Percentiles rank a stretch among this genome's conserved stretches.
These are phyloP conservation scores for Puccinia polysora DNA, from an alignment of 1,284 basidiomycete genomes.

Conservation along the genomic window DNA sequence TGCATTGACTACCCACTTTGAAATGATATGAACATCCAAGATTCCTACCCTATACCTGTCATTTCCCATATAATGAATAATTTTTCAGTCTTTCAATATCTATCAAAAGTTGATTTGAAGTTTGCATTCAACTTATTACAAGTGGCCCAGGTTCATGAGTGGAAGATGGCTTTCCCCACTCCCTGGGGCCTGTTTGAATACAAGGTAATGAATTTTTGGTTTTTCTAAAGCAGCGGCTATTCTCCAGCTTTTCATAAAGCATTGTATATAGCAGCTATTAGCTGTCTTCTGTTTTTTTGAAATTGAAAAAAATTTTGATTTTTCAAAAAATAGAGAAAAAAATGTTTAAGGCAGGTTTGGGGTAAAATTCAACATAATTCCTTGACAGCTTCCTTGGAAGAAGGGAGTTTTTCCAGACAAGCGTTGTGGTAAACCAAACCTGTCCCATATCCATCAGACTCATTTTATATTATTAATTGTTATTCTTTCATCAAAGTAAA, in stretches of 20 bases:
- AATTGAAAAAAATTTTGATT: slow-evolving; percentile 54
- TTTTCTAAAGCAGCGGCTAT: slow-evolving; percentile 55
- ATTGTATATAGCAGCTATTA: slow-evolving; percentile 48
- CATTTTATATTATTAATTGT: too few relatives aligned
- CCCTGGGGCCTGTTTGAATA: slow-evolving; percentile 55
- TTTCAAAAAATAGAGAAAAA: slow-evolving; percentile 52
- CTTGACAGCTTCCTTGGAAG: background rate
- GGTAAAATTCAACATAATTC: background rate
- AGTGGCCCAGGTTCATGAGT: slow-evolving; percentile 50
- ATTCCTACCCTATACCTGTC: slow-evolving; percentile 46
- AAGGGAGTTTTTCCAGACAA: too few relatives aligned
- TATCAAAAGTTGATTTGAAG: slow-evolving; percentile 51
- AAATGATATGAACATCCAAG: slow-evolving; percentile 18
- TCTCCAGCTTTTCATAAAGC: slow-evolving; percentile 46
- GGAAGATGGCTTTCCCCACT: slow-evolving; percentile 55
- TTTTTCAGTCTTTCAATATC: slow-evolving; percentile 41
- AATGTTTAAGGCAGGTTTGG: slow-evolving; percentile 26
- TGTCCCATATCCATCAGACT: too few relatives aligned
- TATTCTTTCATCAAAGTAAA: too few relatives aligned
- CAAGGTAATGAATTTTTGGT: slow-evolving; percentile 55
- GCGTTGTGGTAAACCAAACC: too few relatives aligned
- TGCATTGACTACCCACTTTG: slow-evolving; percentile 20
- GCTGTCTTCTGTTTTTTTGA: slow-evolving; percentile 51
- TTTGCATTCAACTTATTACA: slow-evolving; percentile 51
- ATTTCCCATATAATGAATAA: slow-evolving; percentile 43